Base-by-base conservation (phyloP, 73 alveolate genomes). In the Paramecium caudatum region DNA sequence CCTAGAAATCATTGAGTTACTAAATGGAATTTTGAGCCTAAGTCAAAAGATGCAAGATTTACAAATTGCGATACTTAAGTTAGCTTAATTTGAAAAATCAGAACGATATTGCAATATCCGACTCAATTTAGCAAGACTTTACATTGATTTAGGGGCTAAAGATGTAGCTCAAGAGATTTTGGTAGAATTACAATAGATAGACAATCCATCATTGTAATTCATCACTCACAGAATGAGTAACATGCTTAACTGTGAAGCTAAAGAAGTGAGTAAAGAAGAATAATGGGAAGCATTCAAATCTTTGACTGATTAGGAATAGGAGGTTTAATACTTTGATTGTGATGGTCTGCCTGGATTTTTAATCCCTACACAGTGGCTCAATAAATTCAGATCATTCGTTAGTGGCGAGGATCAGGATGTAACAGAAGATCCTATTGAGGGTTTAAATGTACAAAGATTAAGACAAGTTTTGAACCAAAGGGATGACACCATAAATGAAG, bases 301-400 rank as follows among this genome's bases (percentile, higher is more conserved):
- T 17, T 39, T 83, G 3, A 68, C 32, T 55, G 19, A 34, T 10
- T 30, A 45, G 32, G 62, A 83, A 33, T 50, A 83, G 32, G 85
- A 50, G 3, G 49, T 74, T 13, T 23, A 61, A 16, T 49, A 36
- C 25, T 83, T 83, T 16, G 36, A 23, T 23, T 16, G 61, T 47
- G 85, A 19, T 7, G 92, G 85, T 1, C 19, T 55, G 10, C 46
- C 10, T 19, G 82, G 61, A 1, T 83, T 55, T 47, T 27, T 83
- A 17, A 50, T 83, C 19, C 92, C 92, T 7, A 25, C 84, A 21
- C 3, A 19, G 12, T 83, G 92, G 92, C 30, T 83, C 30, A 48
- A 83, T 37, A 83, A 83, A 19, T 83, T 83, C 86, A 83, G 69
- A 27, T 47, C 21, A 16, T 83, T n/a, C 36, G 84, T 68, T 2